These are phyloP conservation scores for Bathelium albidoporum DNA, from an alignment of 495 filamentous ascomycete species.

Conservation along the genomic window DNA sequence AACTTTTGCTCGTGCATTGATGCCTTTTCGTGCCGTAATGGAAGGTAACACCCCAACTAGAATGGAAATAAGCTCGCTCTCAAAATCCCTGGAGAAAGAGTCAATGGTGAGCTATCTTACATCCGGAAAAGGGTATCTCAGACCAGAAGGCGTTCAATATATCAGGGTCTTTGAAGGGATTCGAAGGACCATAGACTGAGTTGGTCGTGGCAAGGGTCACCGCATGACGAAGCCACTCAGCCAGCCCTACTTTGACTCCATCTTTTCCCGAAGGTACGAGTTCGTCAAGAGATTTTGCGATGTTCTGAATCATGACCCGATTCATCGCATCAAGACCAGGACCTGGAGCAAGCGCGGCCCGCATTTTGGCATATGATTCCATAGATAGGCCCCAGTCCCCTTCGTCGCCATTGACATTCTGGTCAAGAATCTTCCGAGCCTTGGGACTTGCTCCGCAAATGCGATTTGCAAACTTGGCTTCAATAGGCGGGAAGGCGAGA, in stretches of 20 bases:
- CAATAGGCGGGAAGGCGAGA: conserved; percentile 33
- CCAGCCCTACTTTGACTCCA: conserved; percentile 9
- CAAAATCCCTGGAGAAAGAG: conserved; percentile 33
- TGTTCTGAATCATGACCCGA: conserved; percentile 26
- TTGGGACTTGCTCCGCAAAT: conserved; percentile 26
- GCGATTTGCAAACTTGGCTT: conserved; percentile 27
- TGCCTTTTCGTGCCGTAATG: conserved; percentile 34
- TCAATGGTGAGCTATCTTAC: background rate
- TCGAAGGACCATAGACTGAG: conserved; percentile 40
- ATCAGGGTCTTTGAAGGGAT: conserved; percentile 36
- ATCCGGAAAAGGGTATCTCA: conserved; percentile 1
- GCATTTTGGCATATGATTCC: conserved; percentile 24
- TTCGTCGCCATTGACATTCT: conserved; percentile 24
- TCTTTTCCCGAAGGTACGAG: conserved; percentile 7
- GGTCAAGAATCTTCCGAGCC: conserved; percentile 22
- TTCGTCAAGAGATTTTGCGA: conserved; percentile 16
- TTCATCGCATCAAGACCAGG: conserved; percentile 31
- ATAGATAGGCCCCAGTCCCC: conserved; percentile 29
- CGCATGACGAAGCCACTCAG: conserved; percentile 34
- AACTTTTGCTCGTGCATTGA: conserved; percentile 30
- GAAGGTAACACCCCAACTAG: conserved; percentile 25
- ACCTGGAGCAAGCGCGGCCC: conserved; percentile 27
- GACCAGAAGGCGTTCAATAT: conserved; percentile 40
- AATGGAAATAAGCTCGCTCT: conserved; percentile 25
- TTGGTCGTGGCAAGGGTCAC: conserved; percentile 41